A percentile compares a stretch with the other conserved stretches of the same genome.
Conservation (phyloP, 768 basidiomycete genomes). For the Sarcomyxa edulis region DNA sequence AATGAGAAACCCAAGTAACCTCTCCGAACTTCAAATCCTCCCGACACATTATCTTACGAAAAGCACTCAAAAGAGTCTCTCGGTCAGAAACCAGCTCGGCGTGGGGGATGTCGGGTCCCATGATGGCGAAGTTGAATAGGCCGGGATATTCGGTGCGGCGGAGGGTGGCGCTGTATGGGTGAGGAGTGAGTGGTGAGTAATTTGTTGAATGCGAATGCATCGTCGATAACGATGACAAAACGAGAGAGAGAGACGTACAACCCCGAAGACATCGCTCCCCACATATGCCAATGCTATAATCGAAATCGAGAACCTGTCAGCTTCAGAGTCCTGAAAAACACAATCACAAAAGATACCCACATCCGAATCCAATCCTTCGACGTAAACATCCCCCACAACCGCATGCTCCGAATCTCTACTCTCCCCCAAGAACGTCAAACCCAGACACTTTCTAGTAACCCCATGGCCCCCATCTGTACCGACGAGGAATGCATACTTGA, state of each 20-base stretch:
- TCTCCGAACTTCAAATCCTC: constrained; percentile 20
- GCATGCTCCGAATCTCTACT: neutral
- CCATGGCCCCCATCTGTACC: constrained; percentile 1
- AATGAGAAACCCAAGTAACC: constrained; percentile 21
- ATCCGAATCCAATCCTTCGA: neutral
- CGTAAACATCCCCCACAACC: too few relatives aligned
- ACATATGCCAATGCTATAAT: constrained; percentile 6
- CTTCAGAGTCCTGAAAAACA: neutral
- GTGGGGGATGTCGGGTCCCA: constrained; percentile 5
- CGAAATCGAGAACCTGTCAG: too few relatives aligned
- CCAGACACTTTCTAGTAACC: neutral
- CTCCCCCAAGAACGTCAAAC: neutral
- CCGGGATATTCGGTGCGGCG: constrained; percentile 6
- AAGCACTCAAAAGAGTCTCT: constrained; percentile 2
- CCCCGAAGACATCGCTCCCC: constrained; percentile 1
- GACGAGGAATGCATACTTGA: neutral
- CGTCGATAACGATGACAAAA: too few relatives aligned
- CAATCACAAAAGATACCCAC: neutral
- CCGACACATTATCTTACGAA: constrained; percentile 15
- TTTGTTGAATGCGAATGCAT: neutral
- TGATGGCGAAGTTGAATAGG: constrained; percentile 7
- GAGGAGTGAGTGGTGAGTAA: too few relatives aligned
- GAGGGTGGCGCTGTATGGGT: constrained; percentile 5
- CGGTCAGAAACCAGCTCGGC: neutral
- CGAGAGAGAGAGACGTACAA: constrained; percentile 1